Conservation (phyloP, 495 filamentous ascomycete genomes). For the Ascodesmis nigricans region DNA sequence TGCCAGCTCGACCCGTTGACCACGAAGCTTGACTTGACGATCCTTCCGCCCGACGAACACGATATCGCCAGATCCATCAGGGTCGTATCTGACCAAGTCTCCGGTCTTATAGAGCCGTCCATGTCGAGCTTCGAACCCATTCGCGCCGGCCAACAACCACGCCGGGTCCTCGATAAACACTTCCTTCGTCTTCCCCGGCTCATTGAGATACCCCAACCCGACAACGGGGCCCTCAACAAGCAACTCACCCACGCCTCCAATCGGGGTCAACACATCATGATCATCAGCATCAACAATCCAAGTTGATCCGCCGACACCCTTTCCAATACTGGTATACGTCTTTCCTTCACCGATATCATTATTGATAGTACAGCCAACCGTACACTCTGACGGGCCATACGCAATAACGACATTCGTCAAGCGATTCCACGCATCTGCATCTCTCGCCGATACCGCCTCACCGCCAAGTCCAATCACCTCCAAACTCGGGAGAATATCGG, state of each 20-base stretch:
- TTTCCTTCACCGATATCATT: constrained; percentile 2
- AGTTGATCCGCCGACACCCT: constrained; percentile 26
- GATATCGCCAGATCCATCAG: constrained; percentile 31
- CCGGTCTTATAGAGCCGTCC: constrained; percentile 20
- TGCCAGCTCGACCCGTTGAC: constrained; percentile 24
- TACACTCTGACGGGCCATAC: constrained; percentile 31
- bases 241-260: constrained; percentile 30
- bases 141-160: constrained; percentile 22
- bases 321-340: constrained; percentile 29
- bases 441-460: constrained; percentile 16
- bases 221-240: constrained; percentile 29
- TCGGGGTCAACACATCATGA: too few relatives aligned
- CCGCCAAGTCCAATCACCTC: constrained; percentile 26
- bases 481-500: constrained; percentile 24
- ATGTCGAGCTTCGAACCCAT: too few relatives aligned
- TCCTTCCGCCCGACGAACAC: constrained; percentile 23
- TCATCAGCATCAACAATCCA: constrained; percentile 36
- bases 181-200: constrained; percentile 21
- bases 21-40: constrained; percentile 26
- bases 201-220: constrained; percentile 26
- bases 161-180: constrained; percentile 25
- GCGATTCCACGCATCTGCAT: constrained; percentile 19
- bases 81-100: constrained; percentile 32
- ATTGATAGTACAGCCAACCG: constrained; percentile 13
- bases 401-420: constrained; percentile 18